Evolutionary conservation across 1,284 basidiomycete species (phyloP).

Genomic region (Cronartium quercuum): DNA sequence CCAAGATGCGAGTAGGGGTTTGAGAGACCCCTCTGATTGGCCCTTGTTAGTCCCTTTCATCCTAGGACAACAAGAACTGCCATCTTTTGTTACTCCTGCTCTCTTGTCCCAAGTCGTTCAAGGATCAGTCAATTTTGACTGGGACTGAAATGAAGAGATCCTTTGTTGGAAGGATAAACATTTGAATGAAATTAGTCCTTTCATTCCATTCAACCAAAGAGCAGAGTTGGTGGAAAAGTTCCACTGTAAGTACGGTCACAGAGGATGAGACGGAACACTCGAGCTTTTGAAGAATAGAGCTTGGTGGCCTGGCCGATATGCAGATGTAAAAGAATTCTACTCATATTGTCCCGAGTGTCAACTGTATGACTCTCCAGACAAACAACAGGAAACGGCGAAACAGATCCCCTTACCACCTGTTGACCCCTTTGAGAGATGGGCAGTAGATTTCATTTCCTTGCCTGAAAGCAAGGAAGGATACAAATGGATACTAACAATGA

Average conservation of each 20-base stretch:
- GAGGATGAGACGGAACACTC: neutral
- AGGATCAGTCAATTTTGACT: neutral
- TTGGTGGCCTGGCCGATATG: neutral
- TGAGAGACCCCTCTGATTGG: neutral
- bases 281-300: neutral
- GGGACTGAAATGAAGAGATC: neutral
- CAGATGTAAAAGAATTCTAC: neutral
- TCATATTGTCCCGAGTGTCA: neutral
- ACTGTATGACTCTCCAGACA: neutral
- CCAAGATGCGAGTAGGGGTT: neutral
- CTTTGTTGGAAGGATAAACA: neutral
- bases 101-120: neutral
- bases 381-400: neutral
- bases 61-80: neutral
- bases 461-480: neutral
- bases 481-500: neutral
- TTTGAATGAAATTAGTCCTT: neutral
- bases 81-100: neutral
- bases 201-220: neutral
- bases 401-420: neutral
- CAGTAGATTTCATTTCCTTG: neutral
- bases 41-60: neutral
- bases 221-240: neutral
- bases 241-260: neutral
- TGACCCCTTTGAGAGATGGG: neutral